Evolutionary conservation across 257 asterid genomes (phyloP).

Genomic region (Pogostemon cablin): DNA sequence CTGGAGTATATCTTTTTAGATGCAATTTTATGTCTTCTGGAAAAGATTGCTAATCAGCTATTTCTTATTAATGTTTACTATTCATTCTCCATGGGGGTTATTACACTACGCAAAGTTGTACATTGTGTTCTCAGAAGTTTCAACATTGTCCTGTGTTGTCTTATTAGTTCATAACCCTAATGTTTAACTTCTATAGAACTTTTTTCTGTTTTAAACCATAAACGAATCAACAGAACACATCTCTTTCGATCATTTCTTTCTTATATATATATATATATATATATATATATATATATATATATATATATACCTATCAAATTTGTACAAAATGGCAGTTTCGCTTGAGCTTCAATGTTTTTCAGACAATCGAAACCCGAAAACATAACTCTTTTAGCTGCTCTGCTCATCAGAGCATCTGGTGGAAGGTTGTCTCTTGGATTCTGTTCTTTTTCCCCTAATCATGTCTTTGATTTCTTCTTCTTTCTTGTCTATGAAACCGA

Average conservation of each 20-base stretch:
- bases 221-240: constrained; percentile 2
- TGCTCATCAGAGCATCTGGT: constrained; percentile 48
- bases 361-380: neutral
- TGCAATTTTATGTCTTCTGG: neutral
- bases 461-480: constrained; percentile 68
- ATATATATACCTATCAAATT: too few relatives aligned
- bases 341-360: too few relatives aligned
- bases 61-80: neutral
- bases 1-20: constrained; percentile 10
- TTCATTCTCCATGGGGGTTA: too few relatives aligned
- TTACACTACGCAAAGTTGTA: neutral
- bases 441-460: constrained; percentile 46
- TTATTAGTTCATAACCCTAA: neutral
- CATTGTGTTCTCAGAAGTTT: neutral
- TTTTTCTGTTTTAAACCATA: neutral
- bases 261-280: too few relatives aligned
- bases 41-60: constrained; percentile 3
- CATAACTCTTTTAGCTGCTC: constrained; percentile 24
- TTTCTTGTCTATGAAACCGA: constrained; percentile 61
- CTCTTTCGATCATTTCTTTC: neutral
- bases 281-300: too few relatives aligned
- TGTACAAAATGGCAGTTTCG: neutral
- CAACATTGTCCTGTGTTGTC: neutral
- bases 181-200: neutral
- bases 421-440: constrained; percentile 36